Percentiles rank a stretch among this genome's conserved stretches.
phyloP scores from a whole-genome alignment of 331 rosid genomes.

The Rhamnella rubrinervis region DNA sequence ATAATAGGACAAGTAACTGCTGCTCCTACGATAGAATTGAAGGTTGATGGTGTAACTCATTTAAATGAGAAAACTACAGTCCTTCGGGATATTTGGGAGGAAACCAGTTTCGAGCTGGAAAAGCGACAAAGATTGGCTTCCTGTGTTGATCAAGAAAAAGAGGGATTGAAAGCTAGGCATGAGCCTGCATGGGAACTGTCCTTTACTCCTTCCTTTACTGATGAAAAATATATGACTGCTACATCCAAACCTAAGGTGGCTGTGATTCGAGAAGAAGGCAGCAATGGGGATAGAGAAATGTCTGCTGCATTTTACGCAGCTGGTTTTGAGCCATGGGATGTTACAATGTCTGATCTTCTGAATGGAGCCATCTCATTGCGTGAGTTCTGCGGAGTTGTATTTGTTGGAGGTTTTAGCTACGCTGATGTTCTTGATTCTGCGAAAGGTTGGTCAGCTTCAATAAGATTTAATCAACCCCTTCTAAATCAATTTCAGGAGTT shows the following conservation, averaged over 20 bases:
- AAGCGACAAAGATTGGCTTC: slow-evolving; percentile 71
- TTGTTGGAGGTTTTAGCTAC: slow-evolving; percentile 93
- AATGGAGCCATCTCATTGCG: slow-evolving; percentile 51
- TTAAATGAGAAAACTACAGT: slow-evolving; percentile 52
- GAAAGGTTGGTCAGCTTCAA: slow-evolving; percentile 87
- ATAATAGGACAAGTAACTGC: slow-evolving; percentile 62
- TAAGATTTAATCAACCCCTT: slow-evolving; percentile 62
- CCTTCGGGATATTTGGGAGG: slow-evolving; percentile 88
- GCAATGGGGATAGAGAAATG: slow-evolving; percentile 95
- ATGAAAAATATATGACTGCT: slow-evolving; percentile 48
- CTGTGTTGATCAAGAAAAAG: slow-evolving; percentile 76
- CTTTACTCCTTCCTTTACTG: slow-evolving; percentile 66
- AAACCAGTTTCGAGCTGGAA: slow-evolving; percentile 76
- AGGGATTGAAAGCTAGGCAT: slow-evolving; percentile 64
- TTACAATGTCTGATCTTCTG: slow-evolving; percentile 79
- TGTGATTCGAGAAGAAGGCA: slow-evolving; percentile 89
- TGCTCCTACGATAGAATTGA: slow-evolving; percentile 47
- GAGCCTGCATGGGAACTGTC: slow-evolving; percentile 74
- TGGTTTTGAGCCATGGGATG: slow-evolving; percentile 82
- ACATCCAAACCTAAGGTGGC: slow-evolving; percentile 74
- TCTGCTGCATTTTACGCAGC: slow-evolving; percentile 76
- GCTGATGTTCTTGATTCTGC: slow-evolving; percentile 96
- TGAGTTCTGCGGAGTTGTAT: slow-evolving; percentile 60
- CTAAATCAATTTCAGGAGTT: slow-evolving; percentile 70
- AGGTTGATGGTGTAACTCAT: slow-evolving; percentile 59